Evolutionary conservation across 1,139 yeast genomes (phyloP).

Genomic region (Candida tropicalis): DNA sequence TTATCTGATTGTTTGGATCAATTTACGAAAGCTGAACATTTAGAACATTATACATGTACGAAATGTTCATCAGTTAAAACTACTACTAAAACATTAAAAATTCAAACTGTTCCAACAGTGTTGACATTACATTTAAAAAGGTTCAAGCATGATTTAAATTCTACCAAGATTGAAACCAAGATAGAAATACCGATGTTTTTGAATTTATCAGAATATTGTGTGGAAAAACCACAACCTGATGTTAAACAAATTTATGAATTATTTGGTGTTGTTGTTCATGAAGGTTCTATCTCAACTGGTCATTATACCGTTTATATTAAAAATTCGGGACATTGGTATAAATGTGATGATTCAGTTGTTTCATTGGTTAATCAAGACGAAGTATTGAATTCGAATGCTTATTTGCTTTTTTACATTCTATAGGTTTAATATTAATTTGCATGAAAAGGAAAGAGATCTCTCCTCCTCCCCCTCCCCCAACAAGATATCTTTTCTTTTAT

Average conservation of each 20-base stretch:
- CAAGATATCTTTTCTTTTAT: background rate
- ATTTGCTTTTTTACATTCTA: slow-evolving; percentile 70
- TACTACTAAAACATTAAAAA: slow-evolving; percentile 70
- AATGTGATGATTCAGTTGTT: slow-evolving; percentile 89
- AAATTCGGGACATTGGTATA: slow-evolving; percentile 79
- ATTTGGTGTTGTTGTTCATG: slow-evolving; percentile 84
- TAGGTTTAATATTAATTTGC: slow-evolving; percentile 4
- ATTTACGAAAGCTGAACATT: slow-evolving; percentile 75
- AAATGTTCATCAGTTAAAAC: slow-evolving; percentile 61
- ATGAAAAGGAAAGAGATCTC: background rate
- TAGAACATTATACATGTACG: slow-evolving; percentile 76
- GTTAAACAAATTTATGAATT: slow-evolving; percentile 60
- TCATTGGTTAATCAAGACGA: slow-evolving; percentile 63
- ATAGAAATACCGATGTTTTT: slow-evolving; percentile 73
- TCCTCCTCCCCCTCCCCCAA: too few relatives aligned
- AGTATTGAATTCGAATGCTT: slow-evolving; percentile 73
- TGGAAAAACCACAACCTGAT: slow-evolving; percentile 37
- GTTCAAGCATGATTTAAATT: slow-evolving; percentile 68
- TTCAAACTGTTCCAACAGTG: slow-evolving; percentile 74
- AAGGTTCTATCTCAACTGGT: slow-evolving; percentile 92
- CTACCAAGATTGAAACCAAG: slow-evolving; percentile 73
- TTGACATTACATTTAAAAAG: slow-evolving; percentile 84
- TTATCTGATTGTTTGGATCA: slow-evolving; percentile 70
- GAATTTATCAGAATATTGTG: slow-evolving; percentile 65
- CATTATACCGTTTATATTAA: slow-evolving; percentile 86